A percentile compares a stretch with the other conserved stretches of the same genome.
phyloP scores from a whole-genome alignment of 148 eudicot species.

The Fagopyrum homotropicum region DNA sequence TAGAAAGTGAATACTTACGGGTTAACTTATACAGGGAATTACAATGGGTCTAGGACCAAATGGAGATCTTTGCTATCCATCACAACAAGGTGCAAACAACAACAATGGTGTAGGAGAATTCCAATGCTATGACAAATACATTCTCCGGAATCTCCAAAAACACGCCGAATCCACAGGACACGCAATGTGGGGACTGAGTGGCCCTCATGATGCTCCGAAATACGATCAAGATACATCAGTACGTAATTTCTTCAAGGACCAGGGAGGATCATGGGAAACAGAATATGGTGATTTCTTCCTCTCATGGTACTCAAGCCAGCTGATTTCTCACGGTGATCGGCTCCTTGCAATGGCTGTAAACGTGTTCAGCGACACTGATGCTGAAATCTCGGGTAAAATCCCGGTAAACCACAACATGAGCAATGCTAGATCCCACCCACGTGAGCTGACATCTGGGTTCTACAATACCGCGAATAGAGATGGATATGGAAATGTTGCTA shows the following conservation, averaged over 20 bases:
- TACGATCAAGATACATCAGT: conserved; percentile 41
- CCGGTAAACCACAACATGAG: conserved; percentile 51
- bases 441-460: conserved; percentile 78
- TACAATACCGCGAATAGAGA: conserved; percentile 62
- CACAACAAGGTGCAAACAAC: conserved; percentile 28
- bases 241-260: conserved; percentile 49
- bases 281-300: conserved; percentile 80
- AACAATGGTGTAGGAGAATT: conserved; percentile 67
- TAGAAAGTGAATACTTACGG: neutral
- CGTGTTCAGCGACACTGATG: conserved; percentile 31
- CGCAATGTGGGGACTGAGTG: conserved; percentile 78
- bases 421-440: conserved; percentile 61
- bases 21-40: conserved; percentile 39
- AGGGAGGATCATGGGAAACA: conserved; percentile 81
- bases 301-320: conserved; percentile 77
- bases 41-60: conserved; percentile 83
- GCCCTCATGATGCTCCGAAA: conserved; percentile 80
- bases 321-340: conserved; percentile 58
- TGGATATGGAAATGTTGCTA: conserved; percentile 54
- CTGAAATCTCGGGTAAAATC: conserved; percentile 56
- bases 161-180: conserved; percentile 53
- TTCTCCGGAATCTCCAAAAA: conserved; percentile 57
- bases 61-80: conserved; percentile 87
- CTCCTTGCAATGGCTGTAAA: conserved; percentile 53
- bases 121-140: conserved; percentile 74